Evolutionary conservation across 805 yeast genomes (phyloP), one percentile per base, ranked within the genome.

Genomic region (Wickerhamiella occidentalis): DNA sequence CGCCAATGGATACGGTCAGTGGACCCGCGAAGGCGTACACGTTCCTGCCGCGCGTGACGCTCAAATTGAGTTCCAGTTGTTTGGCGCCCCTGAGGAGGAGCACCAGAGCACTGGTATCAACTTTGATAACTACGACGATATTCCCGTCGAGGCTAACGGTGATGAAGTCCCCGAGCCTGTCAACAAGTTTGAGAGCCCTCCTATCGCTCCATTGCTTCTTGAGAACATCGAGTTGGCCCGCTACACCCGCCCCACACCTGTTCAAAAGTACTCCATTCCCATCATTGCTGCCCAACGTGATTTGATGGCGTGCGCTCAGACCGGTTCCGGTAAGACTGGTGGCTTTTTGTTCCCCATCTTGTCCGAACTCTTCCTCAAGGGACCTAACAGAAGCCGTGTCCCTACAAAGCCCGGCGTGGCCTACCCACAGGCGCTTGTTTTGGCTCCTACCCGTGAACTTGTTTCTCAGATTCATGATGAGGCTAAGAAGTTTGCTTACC

Each of bases 241-340:
- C 69, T 92, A 90, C 75, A 79, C 85, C 56, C 86, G 77, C 69
- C 98, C 98, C 64, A 92, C 99, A 30, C 98, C 95, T 47, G 95
- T 85, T 51, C 95, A 85, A 68, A 86, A 86, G 70, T 85, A 85
- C 75, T 86, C 95, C 41, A 82, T 86, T 56, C 95, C 95, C 58
- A 85, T 86, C 56, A 90, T 86, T 57, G 85, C 90, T 52, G 79
- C 73, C 53, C 86, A 88, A 61, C 79, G 95, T 70, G 95, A 85
- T 70, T 76, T 85, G 70, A 86, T 85, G 95, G 95, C 95, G 33
- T 86, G 95, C 78, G 95, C 95, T 52, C 95, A 86, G 74, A 85
- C 95, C 59, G 95, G 95, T 82, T 88, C 97, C 52, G 99, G 99
- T 78, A 92, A 92, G 74, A 92, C 99, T 65, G 98, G 97, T 77